Base-by-base conservation (phyloP, 495 filamentous ascomycete species). In the Xylaria nigripes region DNA sequence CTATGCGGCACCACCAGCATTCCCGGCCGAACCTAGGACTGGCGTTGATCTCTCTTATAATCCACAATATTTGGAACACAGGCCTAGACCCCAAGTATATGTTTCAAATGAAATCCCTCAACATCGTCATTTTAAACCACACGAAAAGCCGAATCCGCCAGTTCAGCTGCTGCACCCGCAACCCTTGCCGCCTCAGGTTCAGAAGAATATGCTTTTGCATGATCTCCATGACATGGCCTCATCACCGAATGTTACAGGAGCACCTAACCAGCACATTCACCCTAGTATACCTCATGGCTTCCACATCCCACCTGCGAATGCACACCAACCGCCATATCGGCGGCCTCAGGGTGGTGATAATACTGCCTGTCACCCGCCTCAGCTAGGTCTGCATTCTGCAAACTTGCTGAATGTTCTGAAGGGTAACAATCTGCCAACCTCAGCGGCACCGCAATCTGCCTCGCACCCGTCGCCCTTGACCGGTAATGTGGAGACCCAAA, bases 371-470 rank as follows among this genome's bases (percentile, higher is more conserved):
- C 84, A 84, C 59, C 73, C 89, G 36, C 86, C 70, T 29, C 53
- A 40, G 36, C 43, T 55, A 13, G 45, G 23, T 8, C 76, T 71
- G 36, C 85, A 89, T 62, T 80, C 82, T 4, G 69, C 82, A 48
- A 76, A 81, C 24, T 64, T 89, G 6, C 67, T 89, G 42, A 83
- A 78, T 61, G 74, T 82, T 2, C 85, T 89, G 66, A 89, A 84
- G 48, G 62, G 57, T 16, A 65, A 67, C 13, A 54, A 42, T 34
- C 18, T 45, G 21, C 64, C 51, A 6, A 13, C 50, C 9, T 46
- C 50, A 25, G 21, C 40, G 1, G 19, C 46, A 19, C 63, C 54
- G 38, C 48, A 52, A 27, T 24, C 49, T 18, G 34, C 29, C 10
- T 51, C 48, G 15, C 45, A 48, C 45, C 27, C 51, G 12, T 47